Conservation (phyloP, 2,329 filamentous ascomycete genomes). For the Diplodia mutila region DNA sequence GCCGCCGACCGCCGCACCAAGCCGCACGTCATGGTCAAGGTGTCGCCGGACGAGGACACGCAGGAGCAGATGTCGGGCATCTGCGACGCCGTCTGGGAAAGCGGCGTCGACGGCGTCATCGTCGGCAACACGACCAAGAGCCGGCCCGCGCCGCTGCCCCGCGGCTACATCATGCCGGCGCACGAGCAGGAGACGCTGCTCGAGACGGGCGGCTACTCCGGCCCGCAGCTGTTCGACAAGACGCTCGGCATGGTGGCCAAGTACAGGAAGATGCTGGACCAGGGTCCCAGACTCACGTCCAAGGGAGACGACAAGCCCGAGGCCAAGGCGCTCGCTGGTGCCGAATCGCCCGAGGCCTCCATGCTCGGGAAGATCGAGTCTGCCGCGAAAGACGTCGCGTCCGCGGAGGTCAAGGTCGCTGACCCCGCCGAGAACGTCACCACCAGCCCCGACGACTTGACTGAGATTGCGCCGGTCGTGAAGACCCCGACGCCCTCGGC, state of each 20-base stretch:
- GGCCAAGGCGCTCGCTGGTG: neutral
- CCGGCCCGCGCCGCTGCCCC: slow-evolving; percentile 70
- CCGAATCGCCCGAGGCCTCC: slow-evolving; percentile 1
- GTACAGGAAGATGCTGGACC: slow-evolving; percentile 65
- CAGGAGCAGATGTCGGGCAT: slow-evolving; percentile 85
- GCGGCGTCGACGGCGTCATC: slow-evolving; percentile 91
- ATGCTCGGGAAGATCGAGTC: slow-evolving; percentile 5
- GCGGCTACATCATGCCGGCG: slow-evolving; percentile 65
- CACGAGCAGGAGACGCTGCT: slow-evolving; percentile 70
- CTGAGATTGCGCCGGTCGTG: slow-evolving; percentile 36
- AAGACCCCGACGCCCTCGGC: slow-evolving; percentile 33
- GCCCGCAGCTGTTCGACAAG: slow-evolving; percentile 82
- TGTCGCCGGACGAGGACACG: slow-evolving; percentile 91
- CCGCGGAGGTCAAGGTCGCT: slow-evolving; percentile 23
- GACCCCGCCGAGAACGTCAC: slow-evolving; percentile 19
- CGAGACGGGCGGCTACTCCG: slow-evolving; percentile 87
- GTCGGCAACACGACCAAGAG: slow-evolving; percentile 96
- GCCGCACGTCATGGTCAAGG: slow-evolving; percentile 94
- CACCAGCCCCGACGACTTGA: slow-evolving; percentile 34
- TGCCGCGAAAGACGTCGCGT: neutral
- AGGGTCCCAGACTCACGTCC: slow-evolving; percentile 42
- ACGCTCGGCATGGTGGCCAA: slow-evolving; percentile 77
- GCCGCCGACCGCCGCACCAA: slow-evolving; percentile 70
- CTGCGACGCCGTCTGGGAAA: slow-evolving; percentile 78
- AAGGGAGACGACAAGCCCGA: slow-evolving; percentile 1